phyloP scores from a whole-genome alignment of 2,329 filamentous ascomycete species.

The Geoglossum cookeanum region DNA sequence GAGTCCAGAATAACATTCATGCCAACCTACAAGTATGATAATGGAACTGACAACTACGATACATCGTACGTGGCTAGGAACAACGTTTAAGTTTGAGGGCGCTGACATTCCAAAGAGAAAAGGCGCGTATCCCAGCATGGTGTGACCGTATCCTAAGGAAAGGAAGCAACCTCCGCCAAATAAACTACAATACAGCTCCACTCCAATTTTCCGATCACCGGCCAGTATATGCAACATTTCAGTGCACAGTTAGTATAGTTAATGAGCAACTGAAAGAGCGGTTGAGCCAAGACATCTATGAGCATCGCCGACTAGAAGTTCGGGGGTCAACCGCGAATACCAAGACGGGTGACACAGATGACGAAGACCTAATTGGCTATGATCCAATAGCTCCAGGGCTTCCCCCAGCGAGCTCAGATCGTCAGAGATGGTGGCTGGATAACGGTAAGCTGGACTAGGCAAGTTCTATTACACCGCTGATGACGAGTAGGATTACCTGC shows the following conservation, averaged over 20 bases:
- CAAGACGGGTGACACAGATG: slow-evolving; percentile 42
- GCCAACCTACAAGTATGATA: slow-evolving; percentile 90
- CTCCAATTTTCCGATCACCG: slow-evolving; percentile 85
- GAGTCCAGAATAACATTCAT: slow-evolving; percentile 75
- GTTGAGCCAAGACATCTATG: slow-evolving; percentile 59
- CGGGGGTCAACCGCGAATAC: slow-evolving; percentile 40
- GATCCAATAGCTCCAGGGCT: slow-evolving; percentile 65
- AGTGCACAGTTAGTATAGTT: slow-evolving; percentile 63
- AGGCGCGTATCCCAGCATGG: slow-evolving; percentile 89
- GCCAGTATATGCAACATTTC: slow-evolving; percentile 82
- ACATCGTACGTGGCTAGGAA: slow-evolving; percentile 44
- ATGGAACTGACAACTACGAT: slow-evolving; percentile 77
- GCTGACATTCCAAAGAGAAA: slow-evolving; percentile 43
- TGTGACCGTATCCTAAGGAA: slow-evolving; percentile 84
- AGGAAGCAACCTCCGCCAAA: slow-evolving; percentile 63
- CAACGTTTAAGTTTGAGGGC: neutral
- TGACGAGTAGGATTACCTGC: slow-evolving; percentile 42
- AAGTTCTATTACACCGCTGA: slow-evolving; percentile 12
- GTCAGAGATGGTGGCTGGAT: slow-evolving; percentile 46
- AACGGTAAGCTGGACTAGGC: slow-evolving; percentile 26
- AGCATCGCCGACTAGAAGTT: slow-evolving; percentile 43
- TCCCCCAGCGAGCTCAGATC: slow-evolving; percentile 41
- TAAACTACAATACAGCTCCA: slow-evolving; percentile 64
- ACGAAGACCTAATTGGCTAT: slow-evolving; percentile 67
- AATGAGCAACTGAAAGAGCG: slow-evolving; percentile 54